A percentile compares a stretch with the other conserved stretches of the same genome.
Evolutionary conservation across 169 alveolate species (phyloP).

Genomic region (Perkinsus olseni): DNA sequence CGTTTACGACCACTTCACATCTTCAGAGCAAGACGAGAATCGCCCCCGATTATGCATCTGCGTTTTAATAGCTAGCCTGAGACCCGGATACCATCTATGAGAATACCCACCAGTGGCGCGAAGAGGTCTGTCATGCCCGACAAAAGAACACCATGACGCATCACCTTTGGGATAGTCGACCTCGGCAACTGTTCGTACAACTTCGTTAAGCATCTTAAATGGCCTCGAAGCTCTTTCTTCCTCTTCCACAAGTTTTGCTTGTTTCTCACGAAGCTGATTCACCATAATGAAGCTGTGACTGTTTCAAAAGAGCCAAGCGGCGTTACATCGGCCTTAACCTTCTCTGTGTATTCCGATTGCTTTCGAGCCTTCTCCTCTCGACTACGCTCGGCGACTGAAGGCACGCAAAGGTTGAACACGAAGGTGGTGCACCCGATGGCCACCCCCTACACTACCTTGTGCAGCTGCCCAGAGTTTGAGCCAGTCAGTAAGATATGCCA

Average conservation of each 20-base stretch:
- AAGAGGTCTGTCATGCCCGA: not conserved
- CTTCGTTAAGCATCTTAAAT: not conserved
- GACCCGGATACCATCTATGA: too few relatives aligned
- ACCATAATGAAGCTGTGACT: not conserved
- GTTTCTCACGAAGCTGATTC: not conserved
- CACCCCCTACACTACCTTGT: not conserved
- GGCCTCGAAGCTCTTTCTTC: not conserved
- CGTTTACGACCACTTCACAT: too few relatives aligned
- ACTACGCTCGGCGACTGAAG: not conserved
- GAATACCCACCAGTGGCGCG: too few relatives aligned
- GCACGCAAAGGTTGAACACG: not conserved
- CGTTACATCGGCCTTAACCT: not conserved
- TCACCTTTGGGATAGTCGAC: not conserved
- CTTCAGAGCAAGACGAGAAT: too few relatives aligned
- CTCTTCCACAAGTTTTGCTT: not conserved
- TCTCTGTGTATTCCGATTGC: not conserved
- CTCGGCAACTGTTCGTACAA: not conserved
- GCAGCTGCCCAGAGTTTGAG: not conserved
- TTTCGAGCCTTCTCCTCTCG: not conserved
- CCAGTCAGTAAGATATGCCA: not conserved
- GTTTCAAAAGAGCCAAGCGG: too few relatives aligned
- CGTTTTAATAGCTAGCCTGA: too few relatives aligned
- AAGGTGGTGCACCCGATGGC: not conserved
- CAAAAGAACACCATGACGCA: not conserved
- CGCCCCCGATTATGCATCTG: too few relatives aligned